A percentile compares a stretch with the other conserved stretches of the same genome.
Conservation (phyloP, 306 rosid species). For the Glycine soja region DNA sequence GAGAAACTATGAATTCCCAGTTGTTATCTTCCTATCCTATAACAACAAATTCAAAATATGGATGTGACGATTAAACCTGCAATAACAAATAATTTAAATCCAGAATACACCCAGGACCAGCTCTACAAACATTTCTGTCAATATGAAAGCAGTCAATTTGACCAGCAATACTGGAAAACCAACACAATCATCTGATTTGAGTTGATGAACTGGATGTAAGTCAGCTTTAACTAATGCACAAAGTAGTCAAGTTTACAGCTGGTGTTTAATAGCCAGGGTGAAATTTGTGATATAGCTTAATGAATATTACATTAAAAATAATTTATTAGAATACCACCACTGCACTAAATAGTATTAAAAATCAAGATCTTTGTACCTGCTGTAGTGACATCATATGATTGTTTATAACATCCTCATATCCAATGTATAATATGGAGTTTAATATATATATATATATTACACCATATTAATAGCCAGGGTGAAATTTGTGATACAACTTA, state of each 20-base stretch:
- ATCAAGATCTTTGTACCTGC: slow-evolving; percentile 60
- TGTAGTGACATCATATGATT: slow-evolving; percentile 79
- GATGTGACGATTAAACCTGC: not conserved
- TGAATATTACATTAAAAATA: not conserved
- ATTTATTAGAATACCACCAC: not conserved
- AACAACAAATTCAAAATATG: not conserved
- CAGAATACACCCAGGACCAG: slow-evolving; percentile 1
- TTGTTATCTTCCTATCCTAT: slow-evolving; percentile 9
- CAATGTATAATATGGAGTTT: slow-evolving; percentile 32
- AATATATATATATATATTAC: not conserved
- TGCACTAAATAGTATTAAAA: not conserved
- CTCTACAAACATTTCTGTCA: not conserved
- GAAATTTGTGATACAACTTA: not conserved
- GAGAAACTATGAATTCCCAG: slow-evolving; percentile 21
- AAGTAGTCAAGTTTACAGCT: not conserved
- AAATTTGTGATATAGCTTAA: not conserved
- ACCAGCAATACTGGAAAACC: slow-evolving; percentile 4
- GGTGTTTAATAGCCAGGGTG: not conserved
- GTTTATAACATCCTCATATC: slow-evolving; percentile 75
- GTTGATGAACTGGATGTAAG: not conserved
- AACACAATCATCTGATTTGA: not conserved
- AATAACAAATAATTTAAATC: not conserved
- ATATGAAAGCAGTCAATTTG: not conserved
- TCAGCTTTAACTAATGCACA: not conserved
- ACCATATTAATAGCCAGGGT: not conserved